phyloP scores from a whole-genome alignment of 306 rosid genomes.

The Lathyrus aphaca region DNA sequence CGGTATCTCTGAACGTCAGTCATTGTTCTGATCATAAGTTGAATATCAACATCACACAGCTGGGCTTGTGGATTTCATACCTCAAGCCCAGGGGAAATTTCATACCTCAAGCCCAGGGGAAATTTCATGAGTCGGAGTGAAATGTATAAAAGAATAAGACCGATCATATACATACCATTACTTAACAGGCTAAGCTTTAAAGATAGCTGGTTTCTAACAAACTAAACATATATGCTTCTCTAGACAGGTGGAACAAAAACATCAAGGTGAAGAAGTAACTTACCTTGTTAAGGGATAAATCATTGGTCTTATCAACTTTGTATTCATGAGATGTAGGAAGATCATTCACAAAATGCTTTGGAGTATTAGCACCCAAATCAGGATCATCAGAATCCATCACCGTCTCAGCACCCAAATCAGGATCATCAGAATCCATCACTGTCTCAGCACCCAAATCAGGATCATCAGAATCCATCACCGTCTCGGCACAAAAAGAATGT shows the following conservation, averaged over 20 bases:
- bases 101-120: constrained; percentile 1
- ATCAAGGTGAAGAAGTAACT: constrained; percentile 25
- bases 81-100: constrained; percentile 7
- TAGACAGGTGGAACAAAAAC: constrained; percentile 30
- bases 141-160: constrained; percentile 16
- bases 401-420: too few relatives aligned
- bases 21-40: constrained; percentile 12
- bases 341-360: constrained; percentile 24
- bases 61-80: neutral
- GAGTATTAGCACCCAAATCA: constrained; percentile 5
- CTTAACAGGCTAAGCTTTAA: constrained; percentile 17
- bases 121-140: neutral
- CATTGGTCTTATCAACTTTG: constrained; percentile 37
- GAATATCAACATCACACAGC: constrained; percentile 11
- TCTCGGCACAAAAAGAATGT: constrained; percentile 48
- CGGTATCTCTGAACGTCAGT: neutral
- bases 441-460: constrained; percentile 45
- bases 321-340: constrained; percentile 38
- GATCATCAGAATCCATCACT: constrained; percentile 40
- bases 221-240: constrained; percentile 27
- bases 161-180: constrained; percentile 5
- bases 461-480: constrained; percentile 43
- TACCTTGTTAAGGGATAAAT: constrained; percentile 49
- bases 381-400: too few relatives aligned
- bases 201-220: constrained; percentile 16